Conservation (phyloP, 2,329 filamentous ascomycete genomes). For the Colletotrichum endophyticum region DNA sequence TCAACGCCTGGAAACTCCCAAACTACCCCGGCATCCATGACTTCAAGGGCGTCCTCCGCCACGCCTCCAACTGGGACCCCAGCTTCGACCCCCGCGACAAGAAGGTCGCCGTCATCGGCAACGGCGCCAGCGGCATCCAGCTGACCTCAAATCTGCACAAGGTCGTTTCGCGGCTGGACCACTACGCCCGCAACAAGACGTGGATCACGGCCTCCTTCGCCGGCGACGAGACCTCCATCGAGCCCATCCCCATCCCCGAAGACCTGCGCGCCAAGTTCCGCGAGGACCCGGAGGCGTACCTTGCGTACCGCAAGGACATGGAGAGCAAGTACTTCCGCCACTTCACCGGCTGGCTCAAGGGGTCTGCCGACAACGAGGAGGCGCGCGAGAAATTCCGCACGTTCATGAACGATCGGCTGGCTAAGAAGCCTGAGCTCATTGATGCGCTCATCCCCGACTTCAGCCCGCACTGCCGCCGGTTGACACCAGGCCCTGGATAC, state of each 20-base stretch:
- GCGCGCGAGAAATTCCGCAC: conserved; percentile 51
- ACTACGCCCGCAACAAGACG: conserved; percentile 68
- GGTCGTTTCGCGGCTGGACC: conserved; percentile 57
- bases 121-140: conserved; percentile 66
- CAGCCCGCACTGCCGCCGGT: conserved; percentile 66
- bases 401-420: conserved; percentile 59
- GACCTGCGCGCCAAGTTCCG: conserved; percentile 62
- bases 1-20: conserved; percentile 70
- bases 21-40: conserved; percentile 62
- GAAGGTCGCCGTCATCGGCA: conserved; percentile 65
- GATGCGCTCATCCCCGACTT: conserved; percentile 66
- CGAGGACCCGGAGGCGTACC: conserved; percentile 64
- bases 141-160: conserved; percentile 58
- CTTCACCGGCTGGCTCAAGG: conserved; percentile 59
- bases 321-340: conserved; percentile 68
- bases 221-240: conserved; percentile 57
- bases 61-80: conserved; percentile 66
- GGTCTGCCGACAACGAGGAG: conserved; percentile 52
- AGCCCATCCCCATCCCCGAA: conserved; percentile 57
- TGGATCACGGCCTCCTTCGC: conserved; percentile 72
- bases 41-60: conserved; percentile 60
- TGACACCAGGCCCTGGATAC: conserved; percentile 72
- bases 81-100: conserved; percentile 54
- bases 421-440: conserved; percentile 59
- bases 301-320: conserved; percentile 61